These are phyloP conservation scores for Solanum tarijense DNA, from an alignment of 257 asterid species.

Conservation along the genomic window DNA sequence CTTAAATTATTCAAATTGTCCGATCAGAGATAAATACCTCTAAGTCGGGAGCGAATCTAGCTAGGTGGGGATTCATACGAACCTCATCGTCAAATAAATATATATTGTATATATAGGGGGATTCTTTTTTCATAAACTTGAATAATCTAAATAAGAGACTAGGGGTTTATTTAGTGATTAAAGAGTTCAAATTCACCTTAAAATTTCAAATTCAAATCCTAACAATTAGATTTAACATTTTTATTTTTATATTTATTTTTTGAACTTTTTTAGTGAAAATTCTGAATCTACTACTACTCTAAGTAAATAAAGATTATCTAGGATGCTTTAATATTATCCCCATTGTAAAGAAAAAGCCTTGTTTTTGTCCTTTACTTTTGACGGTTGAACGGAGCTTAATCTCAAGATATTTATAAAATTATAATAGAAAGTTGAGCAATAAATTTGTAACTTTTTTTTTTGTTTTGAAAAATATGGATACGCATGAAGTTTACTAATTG, in stretches of 20 bases:
- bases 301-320: background rate
- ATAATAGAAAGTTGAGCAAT: background rate
- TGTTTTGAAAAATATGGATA: too few species aligned
- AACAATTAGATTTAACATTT: background rate
- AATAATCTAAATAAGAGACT: background rate
- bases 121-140: background rate
- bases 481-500: background rate
- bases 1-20: background rate
- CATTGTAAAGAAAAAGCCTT: background rate
- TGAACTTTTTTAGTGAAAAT: accelerated
- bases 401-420: background rate
- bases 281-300: background rate
- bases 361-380: background rate
- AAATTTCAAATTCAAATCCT: background rate
- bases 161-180: background rate
- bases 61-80: background rate
- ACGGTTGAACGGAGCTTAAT: background rate
- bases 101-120: background rate
- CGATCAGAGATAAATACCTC: background rate
- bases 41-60: too few species aligned
- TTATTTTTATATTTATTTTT: background rate
- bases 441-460: background rate
- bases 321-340: background rate
- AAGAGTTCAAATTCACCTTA: background rate
- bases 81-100: background rate